phyloP scores from a whole-genome alignment of 2,329 filamentous ascomycete species.

The Pyrenochaeta sp. region DNA sequence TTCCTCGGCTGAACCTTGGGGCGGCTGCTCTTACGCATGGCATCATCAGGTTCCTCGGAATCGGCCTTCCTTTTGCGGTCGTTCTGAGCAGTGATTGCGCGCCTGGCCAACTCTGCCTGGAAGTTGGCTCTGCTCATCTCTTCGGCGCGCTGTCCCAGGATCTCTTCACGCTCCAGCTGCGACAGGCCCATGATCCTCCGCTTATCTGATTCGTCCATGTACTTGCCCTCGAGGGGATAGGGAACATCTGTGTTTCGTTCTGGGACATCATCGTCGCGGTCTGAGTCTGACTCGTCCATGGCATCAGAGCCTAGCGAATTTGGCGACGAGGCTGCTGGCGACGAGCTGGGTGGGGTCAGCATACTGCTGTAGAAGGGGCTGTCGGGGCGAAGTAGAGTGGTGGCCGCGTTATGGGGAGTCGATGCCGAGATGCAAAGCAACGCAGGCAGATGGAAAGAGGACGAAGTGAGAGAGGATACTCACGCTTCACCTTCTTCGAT shows the following conservation, averaged over 20 bases:
- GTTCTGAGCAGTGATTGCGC: constrained; percentile 71
- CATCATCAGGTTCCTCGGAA: constrained; percentile 79
- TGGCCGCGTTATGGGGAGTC: constrained; percentile 19
- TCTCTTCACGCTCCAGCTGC: constrained; percentile 89
- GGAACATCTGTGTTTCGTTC: constrained; percentile 69
- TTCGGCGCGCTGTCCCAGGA: constrained; percentile 85
- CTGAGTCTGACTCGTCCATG: constrained; percentile 81
- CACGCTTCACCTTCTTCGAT: constrained; percentile 86
- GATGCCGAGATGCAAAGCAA: constrained; percentile 4
- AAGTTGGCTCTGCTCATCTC: constrained; percentile 84
- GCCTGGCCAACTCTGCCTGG: constrained; percentile 80
- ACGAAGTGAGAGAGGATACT: constrained; percentile 54
- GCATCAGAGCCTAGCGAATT: constrained; percentile 80
- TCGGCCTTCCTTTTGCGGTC: constrained; percentile 78
- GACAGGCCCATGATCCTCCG: constrained; percentile 80
- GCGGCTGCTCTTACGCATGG: constrained; percentile 71
- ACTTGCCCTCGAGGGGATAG: constrained; percentile 89
- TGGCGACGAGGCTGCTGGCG: constrained; percentile 69
- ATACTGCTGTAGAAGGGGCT: constrained; percentile 23
- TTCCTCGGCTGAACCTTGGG: constrained; percentile 63
- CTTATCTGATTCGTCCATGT: constrained; percentile 64
- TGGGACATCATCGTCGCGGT: constrained; percentile 48
- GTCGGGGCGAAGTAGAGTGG: constrained; percentile 14
- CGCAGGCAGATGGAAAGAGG: constrained; percentile 8
- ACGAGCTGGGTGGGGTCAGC: constrained; percentile 66